Percentiles rank a stretch among this genome's conserved stretches.
Conservation (phyloP, 2,329 filamentous ascomycete species). For the Fusarium incarnatum region DNA sequence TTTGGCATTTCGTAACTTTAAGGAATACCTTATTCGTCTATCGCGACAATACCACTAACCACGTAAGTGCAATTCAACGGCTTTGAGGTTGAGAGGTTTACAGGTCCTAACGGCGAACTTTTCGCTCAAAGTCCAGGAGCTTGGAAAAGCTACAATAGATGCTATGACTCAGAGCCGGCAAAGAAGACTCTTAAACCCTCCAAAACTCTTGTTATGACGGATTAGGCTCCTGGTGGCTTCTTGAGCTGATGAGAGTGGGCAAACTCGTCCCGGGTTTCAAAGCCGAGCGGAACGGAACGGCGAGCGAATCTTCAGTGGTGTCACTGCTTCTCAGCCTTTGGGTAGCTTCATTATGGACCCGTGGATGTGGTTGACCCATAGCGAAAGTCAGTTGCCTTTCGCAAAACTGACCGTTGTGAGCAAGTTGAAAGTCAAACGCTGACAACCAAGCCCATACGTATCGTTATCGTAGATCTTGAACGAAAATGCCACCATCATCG, state of each 20-base stretch:
- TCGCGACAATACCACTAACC: background rate
- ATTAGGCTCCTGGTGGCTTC: background rate
- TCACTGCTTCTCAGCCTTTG: slow-evolving; percentile 5
- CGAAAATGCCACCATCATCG: slow-evolving; percentile 4
- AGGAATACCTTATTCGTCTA: background rate
- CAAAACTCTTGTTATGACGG: background rate
- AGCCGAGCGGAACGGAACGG: slow-evolving; percentile 11
- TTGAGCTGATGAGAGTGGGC: background rate
- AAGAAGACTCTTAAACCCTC: background rate
- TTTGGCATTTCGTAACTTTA: slow-evolving; percentile 7
- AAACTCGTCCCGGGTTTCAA: background rate
- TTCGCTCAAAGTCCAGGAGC: background rate
- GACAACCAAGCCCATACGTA: background rate
- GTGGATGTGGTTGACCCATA: slow-evolving; percentile 2
- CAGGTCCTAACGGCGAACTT: background rate
- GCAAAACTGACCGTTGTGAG: slow-evolving; percentile 14
- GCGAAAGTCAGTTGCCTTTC: background rate
- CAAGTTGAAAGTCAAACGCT: slow-evolving; percentile 2
- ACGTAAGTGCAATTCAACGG: slow-evolving; percentile 7
- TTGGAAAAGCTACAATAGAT: background rate
- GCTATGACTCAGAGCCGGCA: background rate
- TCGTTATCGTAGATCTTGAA: background rate
- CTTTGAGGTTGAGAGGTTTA: background rate
- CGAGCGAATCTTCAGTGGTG: slow-evolving; percentile 4
- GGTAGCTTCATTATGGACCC: slow-evolving; percentile 5